phyloP scores from a whole-genome alignment of 257 asterid species.

The Orobanche coerulescens region DNA sequence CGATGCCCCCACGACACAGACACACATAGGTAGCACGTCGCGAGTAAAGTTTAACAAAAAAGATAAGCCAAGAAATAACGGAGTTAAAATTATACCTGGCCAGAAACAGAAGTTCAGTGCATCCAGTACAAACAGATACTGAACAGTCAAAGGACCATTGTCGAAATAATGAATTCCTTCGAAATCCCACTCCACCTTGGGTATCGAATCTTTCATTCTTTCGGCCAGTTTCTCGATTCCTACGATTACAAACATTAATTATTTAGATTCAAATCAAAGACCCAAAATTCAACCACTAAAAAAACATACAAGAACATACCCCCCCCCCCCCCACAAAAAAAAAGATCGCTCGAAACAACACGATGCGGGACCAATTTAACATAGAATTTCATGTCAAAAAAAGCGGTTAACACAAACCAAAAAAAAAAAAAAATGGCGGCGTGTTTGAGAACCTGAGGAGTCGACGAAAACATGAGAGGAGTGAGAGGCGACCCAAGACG shows the following conservation, averaged over 20 bases:
- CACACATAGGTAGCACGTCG: no score
- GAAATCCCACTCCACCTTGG: slow-evolving; percentile 89
- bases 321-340: no score
- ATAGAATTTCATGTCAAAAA: neutral
- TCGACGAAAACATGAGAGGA: slow-evolving; percentile 79
- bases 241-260: slow-evolving; percentile 12
- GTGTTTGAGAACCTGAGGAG: slow-evolving; percentile 42
- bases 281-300: neutral
- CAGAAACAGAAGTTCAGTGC: slow-evolving; percentile 95
- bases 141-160: slow-evolving; percentile 88
- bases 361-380: neutral
- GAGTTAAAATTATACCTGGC: slow-evolving; percentile 61
- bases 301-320: no score
- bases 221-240: slow-evolving; percentile 76
- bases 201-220: slow-evolving; percentile 54
- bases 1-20: no score
- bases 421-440: neutral
- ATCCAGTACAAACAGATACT: slow-evolving; percentile 85
- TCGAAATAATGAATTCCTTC: slow-evolving; percentile 96
- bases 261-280: neutral
- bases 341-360: neutral
- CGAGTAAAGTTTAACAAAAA: neutral
- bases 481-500: slow-evolving; percentile 87
- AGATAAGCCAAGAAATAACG: neutral
- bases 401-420: neutral